Conservation (phyloP, 306 rosid genomes). For the Vigna nakashimae region DNA sequence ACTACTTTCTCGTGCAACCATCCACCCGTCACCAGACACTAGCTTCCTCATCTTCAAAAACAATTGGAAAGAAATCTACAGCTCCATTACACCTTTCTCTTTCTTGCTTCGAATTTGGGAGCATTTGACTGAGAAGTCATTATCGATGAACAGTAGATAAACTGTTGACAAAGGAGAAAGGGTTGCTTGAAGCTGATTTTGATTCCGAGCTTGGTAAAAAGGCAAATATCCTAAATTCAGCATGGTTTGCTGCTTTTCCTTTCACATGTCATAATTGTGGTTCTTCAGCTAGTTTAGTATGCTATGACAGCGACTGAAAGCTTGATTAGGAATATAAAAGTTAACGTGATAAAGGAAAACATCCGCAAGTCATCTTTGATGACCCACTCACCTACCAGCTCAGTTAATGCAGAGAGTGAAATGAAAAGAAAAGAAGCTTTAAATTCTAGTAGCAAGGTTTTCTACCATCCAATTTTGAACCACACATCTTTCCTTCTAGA, state of each 20-base stretch:
- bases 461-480: slow-evolving; percentile 14
- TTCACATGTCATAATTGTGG: slow-evolving; percentile 43
- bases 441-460: slow-evolving; percentile 28
- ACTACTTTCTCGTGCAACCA: slow-evolving; percentile 49
- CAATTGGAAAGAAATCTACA: slow-evolving; percentile 34
- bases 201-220: slow-evolving; percentile 35
- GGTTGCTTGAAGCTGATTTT: slow-evolving; percentile 38
- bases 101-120: slow-evolving; percentile 58
- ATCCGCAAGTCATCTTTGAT: slow-evolving; percentile 40
- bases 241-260: slow-evolving; percentile 37
- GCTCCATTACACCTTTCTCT: slow-evolving; percentile 48
- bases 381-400: slow-evolving; percentile 48
- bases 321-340: slow-evolving; percentile 29
- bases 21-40: slow-evolving; percentile 27
- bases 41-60: slow-evolving; percentile 58
- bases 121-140: slow-evolving; percentile 65
- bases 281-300: slow-evolving; percentile 34
- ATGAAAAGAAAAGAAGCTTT: slow-evolving; percentile 22
- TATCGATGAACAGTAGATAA: slow-evolving; percentile 58
- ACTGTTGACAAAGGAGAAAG: slow-evolving; percentile 41
- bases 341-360: slow-evolving; percentile 38
- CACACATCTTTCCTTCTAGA: slow-evolving; percentile 26
- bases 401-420: slow-evolving; percentile 19
- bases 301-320: slow-evolving; percentile 45
- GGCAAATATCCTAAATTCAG: slow-evolving; percentile 45